phyloP scores from a whole-genome alignment of 768 basidiomycete species.

The Myochromella boudieri region DNA sequence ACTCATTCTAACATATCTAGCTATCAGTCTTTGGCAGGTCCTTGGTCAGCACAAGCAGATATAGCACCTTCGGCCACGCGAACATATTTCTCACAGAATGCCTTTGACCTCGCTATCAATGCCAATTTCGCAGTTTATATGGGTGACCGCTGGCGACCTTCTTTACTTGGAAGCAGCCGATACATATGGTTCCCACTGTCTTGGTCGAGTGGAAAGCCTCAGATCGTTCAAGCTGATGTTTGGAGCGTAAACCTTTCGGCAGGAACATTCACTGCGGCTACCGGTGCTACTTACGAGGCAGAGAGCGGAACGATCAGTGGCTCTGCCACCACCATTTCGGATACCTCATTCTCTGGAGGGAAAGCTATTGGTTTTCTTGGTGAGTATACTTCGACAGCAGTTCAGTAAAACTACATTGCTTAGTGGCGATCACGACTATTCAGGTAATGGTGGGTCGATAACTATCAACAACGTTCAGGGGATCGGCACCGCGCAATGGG shows the following conservation, averaged over 20 bases:
- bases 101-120: constrained; percentile 50
- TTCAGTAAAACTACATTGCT: not conserved
- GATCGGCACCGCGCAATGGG: constrained; percentile 54
- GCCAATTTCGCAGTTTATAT: constrained; percentile 53
- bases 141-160: constrained; percentile 63
- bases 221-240: constrained; percentile 54
- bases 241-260: constrained; percentile 53
- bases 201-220: constrained; percentile 54
- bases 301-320: constrained; percentile 51
- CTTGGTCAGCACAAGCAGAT: constrained; percentile 58
- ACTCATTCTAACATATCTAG: not conserved
- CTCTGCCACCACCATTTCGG: constrained; percentile 40
- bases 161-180: constrained; percentile 51
- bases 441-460: constrained; percentile 58
- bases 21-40: constrained; percentile 47
- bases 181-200: constrained; percentile 65
- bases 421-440: not conserved
- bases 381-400: constrained; percentile 27
- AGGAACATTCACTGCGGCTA: constrained; percentile 49
- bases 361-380: constrained; percentile 56
- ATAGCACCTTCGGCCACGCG: constrained; percentile 49
- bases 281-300: constrained; percentile 56
- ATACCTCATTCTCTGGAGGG: constrained; percentile 51
- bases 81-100: constrained; percentile 65
- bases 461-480: constrained; percentile 58